phyloP scores from a whole-genome alignment of 495 filamentous ascomycete genomes.

The Aspergillus bertholletiae region DNA sequence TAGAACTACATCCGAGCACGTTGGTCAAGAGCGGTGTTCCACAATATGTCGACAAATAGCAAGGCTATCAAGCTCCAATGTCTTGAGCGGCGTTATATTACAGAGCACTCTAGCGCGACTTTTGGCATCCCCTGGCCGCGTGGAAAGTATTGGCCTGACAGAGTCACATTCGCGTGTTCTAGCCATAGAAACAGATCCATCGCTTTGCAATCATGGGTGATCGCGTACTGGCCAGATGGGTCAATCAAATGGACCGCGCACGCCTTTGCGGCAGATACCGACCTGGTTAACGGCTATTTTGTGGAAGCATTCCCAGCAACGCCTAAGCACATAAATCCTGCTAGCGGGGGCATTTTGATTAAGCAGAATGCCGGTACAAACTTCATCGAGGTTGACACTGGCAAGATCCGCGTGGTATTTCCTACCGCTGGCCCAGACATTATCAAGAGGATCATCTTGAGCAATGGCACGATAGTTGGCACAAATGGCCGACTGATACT shows the following conservation, averaged over 20 bases:
- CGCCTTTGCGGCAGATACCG: conserved; percentile 23
- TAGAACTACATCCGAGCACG: background rate
- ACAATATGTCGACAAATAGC: background rate
- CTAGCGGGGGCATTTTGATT: background rate
- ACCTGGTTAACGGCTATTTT: conserved; percentile 5
- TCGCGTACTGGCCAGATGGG: conserved; percentile 41
- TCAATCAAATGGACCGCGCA: conserved; percentile 47
- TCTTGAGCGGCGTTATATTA: conserved; percentile 26
- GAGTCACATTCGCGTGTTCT: conserved; percentile 23
- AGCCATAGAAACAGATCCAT: conserved; percentile 16
- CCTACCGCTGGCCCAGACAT: background rate
- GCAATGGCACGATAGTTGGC: conserved; percentile 33
- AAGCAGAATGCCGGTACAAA: background rate
- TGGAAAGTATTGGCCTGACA: conserved; percentile 28
- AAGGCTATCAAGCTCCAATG: conserved; percentile 25
- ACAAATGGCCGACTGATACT: conserved; percentile 38
- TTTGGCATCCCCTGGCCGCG: conserved; percentile 43
- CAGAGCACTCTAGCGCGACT: conserved; percentile 28
- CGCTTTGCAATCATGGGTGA: conserved; percentile 39
- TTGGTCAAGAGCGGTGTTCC: background rate
- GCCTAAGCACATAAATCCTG: background rate
- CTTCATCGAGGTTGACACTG: conserved; percentile 6
- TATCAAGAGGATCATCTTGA: background rate
- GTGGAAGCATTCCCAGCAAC: conserved; percentile 1
- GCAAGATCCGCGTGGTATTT: background rate